Evolutionary conservation across 805 yeast species (phyloP).

Genomic region (Aciculoconidium aculeatum): DNA sequence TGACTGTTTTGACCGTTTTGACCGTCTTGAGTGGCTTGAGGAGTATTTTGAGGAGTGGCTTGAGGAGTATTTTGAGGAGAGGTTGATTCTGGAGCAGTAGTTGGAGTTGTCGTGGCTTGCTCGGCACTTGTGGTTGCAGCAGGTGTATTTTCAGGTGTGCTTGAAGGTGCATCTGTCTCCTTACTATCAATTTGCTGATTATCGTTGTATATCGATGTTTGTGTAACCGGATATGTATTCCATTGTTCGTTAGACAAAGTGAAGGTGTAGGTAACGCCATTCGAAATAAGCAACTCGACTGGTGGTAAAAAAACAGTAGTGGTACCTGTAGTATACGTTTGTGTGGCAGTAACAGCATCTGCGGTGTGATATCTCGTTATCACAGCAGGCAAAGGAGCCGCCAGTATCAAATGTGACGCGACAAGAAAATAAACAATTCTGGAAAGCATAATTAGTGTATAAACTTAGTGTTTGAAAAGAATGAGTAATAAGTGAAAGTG

Average conservation of each 20-base stretch:
- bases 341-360: slow-evolving; percentile 42
- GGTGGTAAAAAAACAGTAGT: slow-evolving; percentile 46
- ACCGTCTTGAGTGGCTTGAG: slow-evolving; percentile 14
- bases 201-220: slow-evolving; percentile 21
- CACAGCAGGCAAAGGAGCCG: slow-evolving; percentile 34
- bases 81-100: slow-evolving; percentile 9
- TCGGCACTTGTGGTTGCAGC: slow-evolving; percentile 11
- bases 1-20: too few relatives aligned
- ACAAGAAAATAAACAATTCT: slow-evolving; percentile 9
- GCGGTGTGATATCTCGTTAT: slow-evolving; percentile 56
- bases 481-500: too few relatives aligned
- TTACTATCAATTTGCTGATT: background rate
- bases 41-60: slow-evolving; percentile 13
- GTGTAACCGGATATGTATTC: slow-evolving; percentile 30
- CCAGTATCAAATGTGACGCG: slow-evolving; percentile 16
- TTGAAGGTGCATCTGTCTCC: slow-evolving; percentile 5
- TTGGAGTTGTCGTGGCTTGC: slow-evolving; percentile 8
- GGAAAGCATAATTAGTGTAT: slow-evolving; percentile 4
- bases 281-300: slow-evolving; percentile 46
- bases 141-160: slow-evolving; percentile 8
- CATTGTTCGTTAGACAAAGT: slow-evolving; percentile 32
- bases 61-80: slow-evolving; percentile 7
- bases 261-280: slow-evolving; percentile 45
- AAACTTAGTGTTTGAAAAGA: too few relatives aligned
- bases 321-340: slow-evolving; percentile 40